phyloP scores from a whole-genome alignment of 805 yeast species.

The Wickerhamiella qilinensis region DNA sequence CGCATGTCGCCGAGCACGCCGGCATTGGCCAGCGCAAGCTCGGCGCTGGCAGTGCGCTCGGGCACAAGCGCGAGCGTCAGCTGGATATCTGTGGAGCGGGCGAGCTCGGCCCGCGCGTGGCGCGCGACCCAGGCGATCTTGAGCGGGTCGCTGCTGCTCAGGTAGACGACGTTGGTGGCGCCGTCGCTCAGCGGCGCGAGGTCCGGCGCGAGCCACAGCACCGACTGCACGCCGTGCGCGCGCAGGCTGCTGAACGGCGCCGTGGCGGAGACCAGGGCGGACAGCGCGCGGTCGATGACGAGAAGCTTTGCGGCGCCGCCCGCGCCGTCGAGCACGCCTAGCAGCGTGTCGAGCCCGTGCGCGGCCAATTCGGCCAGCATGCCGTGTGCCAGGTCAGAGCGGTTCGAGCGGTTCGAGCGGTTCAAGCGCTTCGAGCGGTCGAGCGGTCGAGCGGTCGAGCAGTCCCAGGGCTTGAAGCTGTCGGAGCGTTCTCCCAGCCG shows the following conservation, averaged over 20 bases:
- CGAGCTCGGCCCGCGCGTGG: conserved; percentile 3
- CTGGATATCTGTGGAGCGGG: background rate
- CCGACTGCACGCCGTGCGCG: conserved; percentile 32
- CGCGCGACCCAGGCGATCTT: conserved; percentile 6
- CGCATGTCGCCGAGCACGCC: conserved; percentile 28
- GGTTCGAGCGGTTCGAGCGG: too few species aligned
- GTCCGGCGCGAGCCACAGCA: conserved; percentile 29
- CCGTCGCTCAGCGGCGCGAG: conserved; percentile 8
- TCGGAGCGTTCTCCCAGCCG: too few species aligned
- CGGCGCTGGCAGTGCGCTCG: conserved; percentile 14
- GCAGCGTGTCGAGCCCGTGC: conserved; percentile 9
- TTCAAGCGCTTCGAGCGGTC: too few species aligned
- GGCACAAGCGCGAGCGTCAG: conserved; percentile 15
- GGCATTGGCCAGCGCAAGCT: conserved; percentile 20
- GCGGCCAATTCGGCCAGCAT: conserved; percentile 1
- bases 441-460: too few species aligned
- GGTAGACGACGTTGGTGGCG: conserved; percentile 14
- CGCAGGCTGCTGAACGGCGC: conserved; percentile 40
- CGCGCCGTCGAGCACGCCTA: conserved; percentile 8
- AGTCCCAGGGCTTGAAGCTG: too few species aligned
- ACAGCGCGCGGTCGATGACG: conserved; percentile 31
- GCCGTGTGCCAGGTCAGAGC: too few species aligned
- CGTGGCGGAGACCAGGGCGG: conserved; percentile 35
- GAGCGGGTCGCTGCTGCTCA: conserved; percentile 14
- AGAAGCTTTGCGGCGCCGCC: conserved; percentile 20